Percentiles rank a stretch among this genome's conserved stretches.
These are phyloP conservation scores for Fusarium nematophilum DNA, from an alignment of 2,329 filamentous ascomycete genomes.

Conservation along the genomic window DNA sequence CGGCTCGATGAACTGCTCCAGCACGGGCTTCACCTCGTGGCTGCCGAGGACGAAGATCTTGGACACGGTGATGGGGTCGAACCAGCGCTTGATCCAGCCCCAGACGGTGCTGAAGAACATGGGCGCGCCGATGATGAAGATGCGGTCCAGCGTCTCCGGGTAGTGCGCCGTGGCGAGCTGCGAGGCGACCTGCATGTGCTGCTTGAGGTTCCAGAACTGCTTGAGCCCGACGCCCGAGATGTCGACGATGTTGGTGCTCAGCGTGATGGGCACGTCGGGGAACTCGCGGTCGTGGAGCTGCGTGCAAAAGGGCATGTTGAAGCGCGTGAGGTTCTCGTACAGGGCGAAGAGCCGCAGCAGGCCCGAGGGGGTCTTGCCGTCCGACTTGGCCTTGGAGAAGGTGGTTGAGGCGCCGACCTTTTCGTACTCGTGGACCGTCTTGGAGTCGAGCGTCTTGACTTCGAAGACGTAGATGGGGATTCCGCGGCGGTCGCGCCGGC, in stretches of 20 bases:
- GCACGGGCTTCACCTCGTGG: constrained; percentile 78
- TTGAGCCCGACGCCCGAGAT: constrained; percentile 87
- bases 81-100: constrained; percentile 97
- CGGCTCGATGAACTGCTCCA: constrained; percentile 83
- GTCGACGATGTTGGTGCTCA: constrained; percentile 95
- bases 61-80: constrained; percentile 90
- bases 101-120: constrained; percentile 92
- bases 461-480: constrained; percentile 94
- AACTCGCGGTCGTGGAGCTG: constrained; percentile 77
- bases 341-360: constrained; percentile 89
- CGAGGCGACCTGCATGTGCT: constrained; percentile 93
- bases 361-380: constrained; percentile 76
- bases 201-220: constrained; percentile 96
- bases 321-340: constrained; percentile 92
- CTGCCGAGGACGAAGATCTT: constrained; percentile 92
- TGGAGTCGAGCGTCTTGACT: constrained; percentile 83
- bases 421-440: constrained; percentile 84
- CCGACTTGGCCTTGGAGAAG: constrained; percentile 70
- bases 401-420: constrained; percentile 68
- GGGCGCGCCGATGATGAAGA: constrained; percentile 85
- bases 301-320: constrained; percentile 87
- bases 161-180: constrained; percentile 92
- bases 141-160: constrained; percentile 82
- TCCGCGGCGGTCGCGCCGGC: constrained; percentile 87
- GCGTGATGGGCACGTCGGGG: constrained; percentile 86